Evolutionary conservation across 768 basidiomycete species (phyloP), one percentile per base, ranked within the genome.

Genomic region (Lactarius tabidus): DNA sequence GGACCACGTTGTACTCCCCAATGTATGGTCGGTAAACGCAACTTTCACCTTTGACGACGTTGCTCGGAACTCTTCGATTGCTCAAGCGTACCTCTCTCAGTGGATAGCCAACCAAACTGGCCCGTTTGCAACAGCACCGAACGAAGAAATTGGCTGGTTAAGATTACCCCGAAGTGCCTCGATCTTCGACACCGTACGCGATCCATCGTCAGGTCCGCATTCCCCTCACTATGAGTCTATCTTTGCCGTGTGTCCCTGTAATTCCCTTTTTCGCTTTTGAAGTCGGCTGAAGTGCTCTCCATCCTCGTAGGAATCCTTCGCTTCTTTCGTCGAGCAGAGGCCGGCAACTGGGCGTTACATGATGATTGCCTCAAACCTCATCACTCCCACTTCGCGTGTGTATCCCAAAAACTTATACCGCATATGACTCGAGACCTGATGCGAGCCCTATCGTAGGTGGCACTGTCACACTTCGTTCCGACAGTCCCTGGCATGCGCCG

Each of bases 171-270:
- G 2, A 3, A 63, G 57, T 35, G 62, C 66, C 6, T 28, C 39
- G n/a, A 48, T 63, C 18, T 62, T 70, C 26, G 52, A 38, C 12
- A 29, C 33, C 9, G 51, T 67, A 31, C 52, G 36, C 2, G 74
- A 76, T 60, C 72, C 72, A 8, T 63, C 72, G 8, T 67, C 73
- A 3, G 74, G 74, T 1, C 62, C 65, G 20, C 51, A 55, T 38
- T 51, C 72, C 0, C 68, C 73, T 35, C 75, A 74, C 59, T 66
- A 63, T 31, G 73, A 75, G 63, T 38, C 72, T 3, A 36, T 63
- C 35, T 48, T 60, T 39, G 57, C n/a, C 31, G 57, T 58, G 17
- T 31, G 45, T 31, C 23, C 45, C n/a, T 12, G 31, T n/a, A 26
- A n/a, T 36, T 38, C 29, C 23, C n/a, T 29, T 23, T 23, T 26